Percentiles rank a stretch among this genome's conserved stretches.
Conservation (phyloP, 371 early-diverging fungal genomes). For the Mucor plumbeus region DNA sequence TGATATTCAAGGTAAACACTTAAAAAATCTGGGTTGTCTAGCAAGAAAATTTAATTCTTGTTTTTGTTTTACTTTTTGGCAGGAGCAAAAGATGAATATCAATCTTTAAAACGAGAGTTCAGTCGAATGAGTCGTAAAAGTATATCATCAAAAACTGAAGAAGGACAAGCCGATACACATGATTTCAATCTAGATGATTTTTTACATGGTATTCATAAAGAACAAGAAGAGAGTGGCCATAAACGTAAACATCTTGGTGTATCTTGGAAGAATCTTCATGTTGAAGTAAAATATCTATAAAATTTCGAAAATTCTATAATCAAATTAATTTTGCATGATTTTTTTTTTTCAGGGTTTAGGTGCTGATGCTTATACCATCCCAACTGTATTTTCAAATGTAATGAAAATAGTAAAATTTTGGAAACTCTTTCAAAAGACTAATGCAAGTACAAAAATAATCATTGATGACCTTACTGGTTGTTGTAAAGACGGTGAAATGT, state of each 20-base stretch:
- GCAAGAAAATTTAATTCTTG: not conserved
- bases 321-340: not conserved
- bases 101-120: constrained; percentile 36
- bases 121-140: constrained; percentile 28
- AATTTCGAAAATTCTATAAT: not conserved
- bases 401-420: constrained; percentile 40
- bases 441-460: constrained; percentile 40
- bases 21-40: not conserved
- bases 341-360: constrained; percentile 38
- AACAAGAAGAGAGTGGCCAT: constrained; percentile 30
- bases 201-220: constrained; percentile 27
- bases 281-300: constrained; percentile 26
- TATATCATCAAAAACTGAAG: constrained; percentile 18
- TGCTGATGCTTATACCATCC: constrained; percentile 49
- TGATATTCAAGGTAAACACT: constrained; percentile 30
- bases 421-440: constrained; percentile 28
- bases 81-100: constrained; percentile 48
- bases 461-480: constrained; percentile 63
- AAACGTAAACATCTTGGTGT: constrained; percentile 53
- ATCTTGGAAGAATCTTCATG: constrained; percentile 52
- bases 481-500: constrained; percentile 75
- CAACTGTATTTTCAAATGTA: constrained; percentile 27
- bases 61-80: not conserved
- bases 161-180: constrained; percentile 26
- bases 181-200: constrained; percentile 47